Percentiles rank a stretch among this genome's conserved stretches.
phyloP scores from a whole-genome alignment of 1,284 basidiomycete species.

The Cutaneotrichosporon daszewskae region DNA sequence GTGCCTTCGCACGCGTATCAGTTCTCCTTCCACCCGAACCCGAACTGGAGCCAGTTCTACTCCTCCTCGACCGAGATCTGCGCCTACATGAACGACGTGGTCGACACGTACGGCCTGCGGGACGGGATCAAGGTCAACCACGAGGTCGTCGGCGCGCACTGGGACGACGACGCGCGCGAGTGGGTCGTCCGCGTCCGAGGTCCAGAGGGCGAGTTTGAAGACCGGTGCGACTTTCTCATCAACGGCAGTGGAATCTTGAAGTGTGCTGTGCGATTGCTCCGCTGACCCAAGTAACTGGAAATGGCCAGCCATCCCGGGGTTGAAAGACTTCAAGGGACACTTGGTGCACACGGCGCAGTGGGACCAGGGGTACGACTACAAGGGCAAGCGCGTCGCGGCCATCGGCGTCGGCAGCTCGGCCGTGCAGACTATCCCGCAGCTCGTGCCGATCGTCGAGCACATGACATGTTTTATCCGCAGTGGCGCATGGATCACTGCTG shows the following conservation, averaged over 20 bases:
- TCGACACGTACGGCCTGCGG: slow-evolving; percentile 22
- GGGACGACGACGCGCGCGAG: slow-evolving; percentile 21
- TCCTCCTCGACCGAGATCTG: slow-evolving; percentile 27
- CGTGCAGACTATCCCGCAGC: slow-evolving; percentile 21
- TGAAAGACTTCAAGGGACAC: slow-evolving; percentile 22
- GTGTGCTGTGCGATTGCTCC: slow-evolving; percentile 7
- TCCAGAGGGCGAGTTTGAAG: slow-evolving; percentile 11
- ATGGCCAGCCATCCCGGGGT: slow-evolving; percentile 25
- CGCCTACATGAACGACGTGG: slow-evolving; percentile 25
- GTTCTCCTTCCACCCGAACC: slow-evolving; percentile 23
- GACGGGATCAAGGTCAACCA: slow-evolving; percentile 29
- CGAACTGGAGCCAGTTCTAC: slow-evolving; percentile 27
- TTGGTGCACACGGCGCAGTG: slow-evolving; percentile 29
- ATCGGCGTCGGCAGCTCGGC: slow-evolving; percentile 16
- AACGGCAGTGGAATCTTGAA: slow-evolving; percentile 27
- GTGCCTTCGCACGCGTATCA: slow-evolving; percentile 31
- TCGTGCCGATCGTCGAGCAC: slow-evolving; percentile 18
- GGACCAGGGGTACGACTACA: slow-evolving; percentile 12
- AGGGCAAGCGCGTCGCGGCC: slow-evolving; percentile 15
- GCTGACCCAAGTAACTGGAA: slow-evolving; percentile 2
- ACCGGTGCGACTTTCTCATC: slow-evolving; percentile 33
- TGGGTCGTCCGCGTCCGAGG: slow-evolving; percentile 25
- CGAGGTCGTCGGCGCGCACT: slow-evolving; percentile 24
- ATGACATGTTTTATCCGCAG: slow-evolving; percentile 16
- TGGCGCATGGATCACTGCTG: slow-evolving; percentile 28